Percentiles rank a stretch among this genome's conserved stretches.
Evolutionary conservation across 768 basidiomycete genomes (phyloP).

Genomic region (Lactarius deliciosus): DNA sequence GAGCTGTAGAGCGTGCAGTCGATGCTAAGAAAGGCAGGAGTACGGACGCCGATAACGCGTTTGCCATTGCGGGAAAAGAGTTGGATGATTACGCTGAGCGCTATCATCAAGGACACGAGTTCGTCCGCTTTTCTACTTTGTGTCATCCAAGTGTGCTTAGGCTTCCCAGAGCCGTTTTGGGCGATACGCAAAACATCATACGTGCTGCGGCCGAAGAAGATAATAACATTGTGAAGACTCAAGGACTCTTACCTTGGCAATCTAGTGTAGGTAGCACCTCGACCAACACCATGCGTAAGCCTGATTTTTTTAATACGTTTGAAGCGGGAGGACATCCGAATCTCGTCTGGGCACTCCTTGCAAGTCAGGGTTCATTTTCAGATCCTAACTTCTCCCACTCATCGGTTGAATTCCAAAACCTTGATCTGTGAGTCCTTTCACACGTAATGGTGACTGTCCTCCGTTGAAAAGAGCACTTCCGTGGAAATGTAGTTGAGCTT

Average conservation of each 20-base stretch:
- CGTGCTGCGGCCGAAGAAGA: constrained; percentile 20
- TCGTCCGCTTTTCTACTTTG: not conserved
- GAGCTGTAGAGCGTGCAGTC: constrained; percentile 19
- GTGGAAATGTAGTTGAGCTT: constrained; percentile 8
- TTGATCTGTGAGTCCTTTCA: constrained; percentile 10
- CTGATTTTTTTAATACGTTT: constrained; percentile 2
- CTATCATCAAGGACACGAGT: constrained; percentile 21
- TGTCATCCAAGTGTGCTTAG: not conserved
- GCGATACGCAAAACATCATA: constrained; percentile 19
- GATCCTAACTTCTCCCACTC: constrained; percentile 15
- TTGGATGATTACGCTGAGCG: constrained; percentile 18
- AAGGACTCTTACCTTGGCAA: constrained; percentile 12
- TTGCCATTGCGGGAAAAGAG: constrained; percentile 15
- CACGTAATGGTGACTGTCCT: too few species aligned
- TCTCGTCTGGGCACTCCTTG: constrained; percentile 5
- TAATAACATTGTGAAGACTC: constrained; percentile 10
- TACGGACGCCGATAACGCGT: constrained; percentile 15
- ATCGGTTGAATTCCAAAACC: constrained; percentile 10
- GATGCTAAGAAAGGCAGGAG: constrained; percentile 19
- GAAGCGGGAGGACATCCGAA: constrained; percentile 6
- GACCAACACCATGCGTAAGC: not conserved
- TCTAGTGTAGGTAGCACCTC: constrained; percentile 6
- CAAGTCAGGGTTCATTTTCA: constrained; percentile 20
- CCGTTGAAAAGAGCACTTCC: not conserved
- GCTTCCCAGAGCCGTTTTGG: constrained; percentile 12